Percentiles rank a stretch among this genome's conserved stretches.
Conservation (phyloP, 2,329 filamentous ascomycete species). For the Diaporthe sp. region DNA sequence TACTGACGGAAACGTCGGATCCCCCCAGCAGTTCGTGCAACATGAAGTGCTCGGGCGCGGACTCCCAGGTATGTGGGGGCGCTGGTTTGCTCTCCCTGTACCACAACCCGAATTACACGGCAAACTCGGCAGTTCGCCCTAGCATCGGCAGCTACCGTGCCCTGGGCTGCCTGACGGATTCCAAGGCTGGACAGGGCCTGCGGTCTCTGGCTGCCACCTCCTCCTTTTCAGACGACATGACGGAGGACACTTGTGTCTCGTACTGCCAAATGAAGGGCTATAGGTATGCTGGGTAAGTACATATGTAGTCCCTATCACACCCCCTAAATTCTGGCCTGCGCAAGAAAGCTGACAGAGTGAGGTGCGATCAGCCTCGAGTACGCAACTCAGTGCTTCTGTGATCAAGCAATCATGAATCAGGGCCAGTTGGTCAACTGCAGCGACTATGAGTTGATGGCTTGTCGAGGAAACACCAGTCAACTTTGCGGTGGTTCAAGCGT, state of each 20-base stretch:
- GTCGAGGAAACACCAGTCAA: neutral
- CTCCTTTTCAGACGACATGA: neutral
- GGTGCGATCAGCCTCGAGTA: neutral
- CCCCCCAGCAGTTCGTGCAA: constrained; percentile 34
- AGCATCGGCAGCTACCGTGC: constrained; percentile 8
- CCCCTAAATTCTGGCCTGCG: neutral
- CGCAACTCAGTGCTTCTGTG: constrained; percentile 12
- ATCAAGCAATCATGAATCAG: neutral
- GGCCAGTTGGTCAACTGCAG: constrained; percentile 1
- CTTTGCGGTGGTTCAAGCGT: constrained; percentile 3
- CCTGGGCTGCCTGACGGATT: neutral
- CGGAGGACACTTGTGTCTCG: neutral
- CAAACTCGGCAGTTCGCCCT: constrained; percentile 1
- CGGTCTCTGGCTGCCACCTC: constrained; percentile 2
- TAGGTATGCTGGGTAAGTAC: constrained; percentile 14
- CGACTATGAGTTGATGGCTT: constrained; percentile 14
- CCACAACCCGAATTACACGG: constrained; percentile 15
- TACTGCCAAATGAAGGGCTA: constrained; percentile 1
- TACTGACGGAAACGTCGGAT: constrained; percentile 13
- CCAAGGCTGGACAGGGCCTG: neutral
- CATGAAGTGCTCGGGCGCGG: constrained; percentile 40
- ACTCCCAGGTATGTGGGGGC: constrained; percentile 40
- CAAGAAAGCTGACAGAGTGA: neutral
- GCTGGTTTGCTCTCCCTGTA: constrained; percentile 40
- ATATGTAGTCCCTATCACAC: neutral